Evolutionary conservation across 768 basidiomycete species (phyloP).

Genomic region (Lentinula sp.): DNA sequence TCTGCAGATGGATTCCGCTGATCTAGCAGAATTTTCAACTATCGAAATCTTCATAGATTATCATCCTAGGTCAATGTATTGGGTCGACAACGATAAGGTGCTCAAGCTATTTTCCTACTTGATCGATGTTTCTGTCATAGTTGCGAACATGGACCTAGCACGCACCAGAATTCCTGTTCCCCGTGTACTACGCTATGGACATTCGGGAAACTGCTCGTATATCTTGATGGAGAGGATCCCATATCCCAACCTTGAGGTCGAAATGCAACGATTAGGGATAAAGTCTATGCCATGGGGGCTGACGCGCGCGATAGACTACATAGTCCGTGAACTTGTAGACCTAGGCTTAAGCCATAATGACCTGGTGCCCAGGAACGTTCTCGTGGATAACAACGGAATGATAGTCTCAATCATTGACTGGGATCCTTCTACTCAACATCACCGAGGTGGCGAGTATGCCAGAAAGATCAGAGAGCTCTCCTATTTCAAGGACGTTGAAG

Average conservation of each 20-base stretch:
- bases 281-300: neutral
- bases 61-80: neutral
- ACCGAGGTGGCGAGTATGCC: neutral
- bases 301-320: neutral
- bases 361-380: neutral
- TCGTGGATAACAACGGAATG: neutral
- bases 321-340: neutral
- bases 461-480: neutral
- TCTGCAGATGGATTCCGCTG: neutral
- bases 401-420: neutral
- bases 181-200: neutral
- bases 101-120: conserved; percentile 2
- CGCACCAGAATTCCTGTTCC: neutral
- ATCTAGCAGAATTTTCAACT: neutral
- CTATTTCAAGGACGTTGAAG: neutral
- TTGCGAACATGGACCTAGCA: neutral
- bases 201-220: conserved; percentile 6
- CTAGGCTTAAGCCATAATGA: neutral
- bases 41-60: neutral
- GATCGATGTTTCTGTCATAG: conserved; percentile 1
- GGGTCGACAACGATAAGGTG: neutral
- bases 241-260: neutral
- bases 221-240: conserved; percentile 8
- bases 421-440: neutral
- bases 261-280: neutral